Percentiles rank a stretch among this genome's conserved stretches.
Evolutionary conservation across 2,329 filamentous ascomycete genomes (phyloP).

Genomic region (Phyllosticta paracitricarpa): DNA sequence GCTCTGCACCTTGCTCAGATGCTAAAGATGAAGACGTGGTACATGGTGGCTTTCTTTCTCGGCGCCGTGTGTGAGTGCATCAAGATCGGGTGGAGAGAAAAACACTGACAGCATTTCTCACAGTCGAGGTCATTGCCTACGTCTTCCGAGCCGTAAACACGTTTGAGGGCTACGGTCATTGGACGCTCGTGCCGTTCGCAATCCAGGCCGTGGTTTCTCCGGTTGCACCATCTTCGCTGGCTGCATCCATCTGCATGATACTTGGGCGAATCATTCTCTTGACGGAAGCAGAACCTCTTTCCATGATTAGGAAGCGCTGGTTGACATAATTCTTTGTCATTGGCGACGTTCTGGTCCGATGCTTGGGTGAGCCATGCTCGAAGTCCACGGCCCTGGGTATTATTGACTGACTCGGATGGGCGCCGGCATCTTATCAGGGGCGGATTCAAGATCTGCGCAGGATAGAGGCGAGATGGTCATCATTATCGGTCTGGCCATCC

Average conservation of each 20-base stretch:
- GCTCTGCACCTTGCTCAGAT: constrained; percentile 30
- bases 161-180: constrained; percentile 18
- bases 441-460: background rate
- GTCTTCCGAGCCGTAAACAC: constrained; percentile 28
- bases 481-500: constrained; percentile 22
- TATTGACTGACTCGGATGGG: background rate
- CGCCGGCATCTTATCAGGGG: constrained; percentile 2
- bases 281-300: constrained; percentile 23
- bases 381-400: no score
- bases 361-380: constrained; percentile 2
- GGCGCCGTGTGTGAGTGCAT: constrained; percentile 40
- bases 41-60: constrained; percentile 42
- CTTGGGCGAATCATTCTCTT: constrained; percentile 31
- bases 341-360: constrained; percentile 34
- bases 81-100: background rate
- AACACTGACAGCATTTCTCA: background rate
- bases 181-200: constrained; percentile 31
- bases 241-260: constrained; percentile 37
- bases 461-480: background rate
- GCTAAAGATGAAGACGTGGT: constrained; percentile 35
- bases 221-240: constrained; percentile 38
- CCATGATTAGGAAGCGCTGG: constrained; percentile 26
- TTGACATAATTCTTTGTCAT: constrained; percentile 34
- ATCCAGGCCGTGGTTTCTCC: constrained; percentile 36
- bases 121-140: constrained; percentile 44